Base-by-base conservation (phyloP, 2,329 filamentous ascomycete species). In the Calonectria henricotiae region DNA sequence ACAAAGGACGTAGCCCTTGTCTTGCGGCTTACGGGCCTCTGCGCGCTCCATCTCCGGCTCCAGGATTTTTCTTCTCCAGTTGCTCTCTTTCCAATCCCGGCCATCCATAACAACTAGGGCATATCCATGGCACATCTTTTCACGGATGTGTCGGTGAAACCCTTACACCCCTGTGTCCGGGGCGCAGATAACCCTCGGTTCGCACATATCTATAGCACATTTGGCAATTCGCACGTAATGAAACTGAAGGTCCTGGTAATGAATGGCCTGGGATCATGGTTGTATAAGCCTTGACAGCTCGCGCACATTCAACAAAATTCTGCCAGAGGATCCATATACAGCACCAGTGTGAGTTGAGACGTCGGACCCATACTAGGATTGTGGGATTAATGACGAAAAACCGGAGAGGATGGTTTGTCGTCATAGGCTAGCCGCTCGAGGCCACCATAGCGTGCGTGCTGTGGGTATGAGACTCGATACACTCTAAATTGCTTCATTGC, bases 121-220 rank as follows among this genome's bases (percentile, higher is more conserved):
- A 65, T 75, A 77, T 67, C 75, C 75, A 75, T 77, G 72, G 55
- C 35, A 68, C 62, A 62, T 60, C 55, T 58, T 46, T 65, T 65
- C 75, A 71, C 67, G 66, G 72, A 65, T 72, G 27, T 65, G 67
- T 70, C 67, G 71, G 68, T 70, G 71, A 67, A 67, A 67, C 47
- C 70, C 67, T 64, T 46, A 27, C 27, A 25, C 54, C 72, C 73
- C 64, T 75, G 70, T 67, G 64, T 65, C 73, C 65, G 75, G 73
- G 74, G 75, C 75, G 72, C 71, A 77, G 73, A 69, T 66, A 77
- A 67, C 67, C 65, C 72, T 77, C 75, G 71, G 74, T 70, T 74
- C 75, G 75, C 71, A 55, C 71, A 64, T 74, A 73, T 70, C 47
- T 65, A 75, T 66, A 55, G 67, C 32, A 60, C 47, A 67, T 72